A percentile compares a stretch with the other conserved stretches of the same genome.
phyloP scores from a whole-genome alignment of 805 yeast species.

The Ogataea chonburiensis region DNA sequence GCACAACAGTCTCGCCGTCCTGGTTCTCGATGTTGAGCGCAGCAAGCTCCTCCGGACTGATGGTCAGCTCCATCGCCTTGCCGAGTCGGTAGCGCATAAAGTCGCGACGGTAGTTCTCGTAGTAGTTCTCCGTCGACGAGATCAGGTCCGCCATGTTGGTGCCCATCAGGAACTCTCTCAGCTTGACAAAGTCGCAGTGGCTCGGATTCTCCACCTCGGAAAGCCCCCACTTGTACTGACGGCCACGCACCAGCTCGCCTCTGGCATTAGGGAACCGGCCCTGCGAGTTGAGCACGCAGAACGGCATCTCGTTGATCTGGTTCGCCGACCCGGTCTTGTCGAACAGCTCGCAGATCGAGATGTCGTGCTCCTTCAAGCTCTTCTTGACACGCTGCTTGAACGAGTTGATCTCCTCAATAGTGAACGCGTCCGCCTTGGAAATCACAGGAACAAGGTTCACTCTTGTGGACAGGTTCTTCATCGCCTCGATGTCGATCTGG shows the following conservation, averaged over 20 bases:
- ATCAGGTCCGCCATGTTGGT: constrained; percentile 77
- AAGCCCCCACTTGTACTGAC: constrained; percentile 82
- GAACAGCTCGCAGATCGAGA: constrained; percentile 54
- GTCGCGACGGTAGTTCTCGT: constrained; percentile 63
- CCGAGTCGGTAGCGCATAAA: constrained; percentile 43
- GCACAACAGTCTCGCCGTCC: constrained; percentile 23
- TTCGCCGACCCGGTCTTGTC: constrained; percentile 36
- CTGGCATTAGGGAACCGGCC: constrained; percentile 41
- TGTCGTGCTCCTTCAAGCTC: constrained; percentile 52
- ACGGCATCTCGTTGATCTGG: constrained; percentile 56
- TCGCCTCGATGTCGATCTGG: constrained; percentile 67
- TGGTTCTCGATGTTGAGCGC: constrained; percentile 21
- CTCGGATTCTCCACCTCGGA: constrained; percentile 76
- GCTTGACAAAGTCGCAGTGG: constrained; percentile 72
- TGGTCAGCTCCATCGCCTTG: constrained; percentile 28
- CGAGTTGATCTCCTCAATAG: constrained; percentile 49
- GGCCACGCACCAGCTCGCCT: constrained; percentile 61
- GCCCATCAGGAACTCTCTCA: constrained; percentile 65
- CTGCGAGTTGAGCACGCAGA: constrained; percentile 67
- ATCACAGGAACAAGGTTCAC: constrained; percentile 83
- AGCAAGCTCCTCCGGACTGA: constrained; percentile 22
- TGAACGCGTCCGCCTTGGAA: constrained; percentile 76
- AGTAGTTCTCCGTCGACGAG: constrained; percentile 71
- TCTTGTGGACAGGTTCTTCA: constrained; percentile 67
- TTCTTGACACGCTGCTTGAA: constrained; percentile 55